phyloP scores from a whole-genome alignment of 176 grass and related monocot species.

The Carex scoparia region DNA sequence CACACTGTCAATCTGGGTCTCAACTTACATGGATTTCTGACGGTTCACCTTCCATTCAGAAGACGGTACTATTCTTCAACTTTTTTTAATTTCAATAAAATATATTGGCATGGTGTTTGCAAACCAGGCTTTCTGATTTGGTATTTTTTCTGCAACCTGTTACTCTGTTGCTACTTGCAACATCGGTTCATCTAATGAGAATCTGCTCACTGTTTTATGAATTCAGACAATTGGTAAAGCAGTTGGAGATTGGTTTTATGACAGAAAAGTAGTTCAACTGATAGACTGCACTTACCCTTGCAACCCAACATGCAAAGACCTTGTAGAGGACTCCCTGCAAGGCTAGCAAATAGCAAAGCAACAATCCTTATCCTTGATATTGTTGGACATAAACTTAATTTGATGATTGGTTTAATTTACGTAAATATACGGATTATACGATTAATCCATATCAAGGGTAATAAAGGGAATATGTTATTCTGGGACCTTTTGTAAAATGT shows the following conservation, averaged over 20 bases:
- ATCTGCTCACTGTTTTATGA: neutral
- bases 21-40: slow-evolving; percentile 52
- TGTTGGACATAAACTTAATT: neutral
- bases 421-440: neutral
- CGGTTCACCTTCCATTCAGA: slow-evolving; percentile 52
- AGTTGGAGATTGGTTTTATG: slow-evolving; percentile 68
- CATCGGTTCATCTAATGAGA: neutral
- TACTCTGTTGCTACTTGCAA: neutral
- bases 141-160: neutral
- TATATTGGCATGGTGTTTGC: neutral
- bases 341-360: neutral
- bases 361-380: neutral
- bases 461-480: neutral
- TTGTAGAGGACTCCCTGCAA: slow-evolving; percentile 42
- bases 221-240: slow-evolving; percentile 75
- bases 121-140: neutral
- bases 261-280: slow-evolving; percentile 32
- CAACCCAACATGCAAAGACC: slow-evolving; percentile 65
- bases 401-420: neutral
- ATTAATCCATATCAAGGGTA: neutral
- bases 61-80: slow-evolving; percentile 40
- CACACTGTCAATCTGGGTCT: slow-evolving; percentile 79
- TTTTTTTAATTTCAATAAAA: neutral
- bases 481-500: neutral
- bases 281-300: slow-evolving; percentile 78